Conservation (phyloP, 1,284 basidiomycete species). For the Apiotrichum gracile region DNA sequence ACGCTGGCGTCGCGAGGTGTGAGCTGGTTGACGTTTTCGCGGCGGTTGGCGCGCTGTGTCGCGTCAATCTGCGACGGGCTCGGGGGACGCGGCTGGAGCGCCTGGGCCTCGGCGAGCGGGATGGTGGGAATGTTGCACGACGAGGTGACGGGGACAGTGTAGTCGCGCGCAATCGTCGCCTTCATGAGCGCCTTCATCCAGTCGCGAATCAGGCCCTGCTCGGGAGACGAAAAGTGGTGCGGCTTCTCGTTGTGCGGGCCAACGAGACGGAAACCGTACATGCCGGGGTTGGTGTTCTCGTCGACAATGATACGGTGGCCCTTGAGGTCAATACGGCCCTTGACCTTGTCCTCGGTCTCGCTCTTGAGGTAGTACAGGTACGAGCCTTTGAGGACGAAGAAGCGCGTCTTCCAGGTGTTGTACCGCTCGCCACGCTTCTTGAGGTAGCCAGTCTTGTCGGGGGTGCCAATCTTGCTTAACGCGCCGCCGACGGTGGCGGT, state of each 20-base stretch:
- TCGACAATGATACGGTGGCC: conserved; percentile 94
- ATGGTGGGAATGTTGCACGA: conserved; percentile 97
- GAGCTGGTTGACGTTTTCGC: conserved; percentile 84
- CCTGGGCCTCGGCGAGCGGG: conserved; percentile 86
- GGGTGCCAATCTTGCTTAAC: conserved; percentile 77
- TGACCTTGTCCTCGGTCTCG: conserved; percentile 79
- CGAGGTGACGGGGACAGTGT: conserved; percentile 85
- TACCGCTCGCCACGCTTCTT: conserved; percentile 92
- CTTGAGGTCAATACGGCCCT: conserved; percentile 85
- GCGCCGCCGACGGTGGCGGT: conserved; percentile 47
- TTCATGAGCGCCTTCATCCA: conserved; percentile 99
- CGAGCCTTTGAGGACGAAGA: conserved; percentile 88
- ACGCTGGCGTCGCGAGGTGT: conserved; percentile 78
- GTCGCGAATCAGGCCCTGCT: conserved; percentile 73
- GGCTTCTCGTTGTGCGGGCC: conserved; percentile 72
- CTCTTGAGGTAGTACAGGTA: conserved; percentile 81
- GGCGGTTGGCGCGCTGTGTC: conserved; percentile 76
- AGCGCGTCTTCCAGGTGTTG: conserved; percentile 87
- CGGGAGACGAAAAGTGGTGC: conserved; percentile 86
- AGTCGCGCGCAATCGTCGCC: conserved; percentile 90
- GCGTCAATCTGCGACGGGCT: conserved; percentile 82
- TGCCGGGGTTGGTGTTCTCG: conserved; percentile 83
- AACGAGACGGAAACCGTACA: conserved; percentile 91
- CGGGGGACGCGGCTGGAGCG: conserved; percentile 91
- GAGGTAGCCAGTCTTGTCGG: conserved; percentile 89